Conservation (phyloP, 75 land plant genomes). For the Picea sitchensis region DNA sequence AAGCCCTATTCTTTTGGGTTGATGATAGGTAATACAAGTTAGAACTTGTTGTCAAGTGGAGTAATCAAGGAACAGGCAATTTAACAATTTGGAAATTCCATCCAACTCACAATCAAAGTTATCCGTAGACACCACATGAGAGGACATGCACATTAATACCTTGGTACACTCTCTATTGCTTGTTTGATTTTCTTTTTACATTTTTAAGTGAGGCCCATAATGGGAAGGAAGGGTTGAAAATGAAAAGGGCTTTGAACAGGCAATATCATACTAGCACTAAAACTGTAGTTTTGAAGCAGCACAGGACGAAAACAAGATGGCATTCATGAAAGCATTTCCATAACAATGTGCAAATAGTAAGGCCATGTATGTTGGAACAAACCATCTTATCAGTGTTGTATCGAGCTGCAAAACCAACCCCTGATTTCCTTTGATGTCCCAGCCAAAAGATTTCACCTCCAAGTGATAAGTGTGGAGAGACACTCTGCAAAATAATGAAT, state of each 20-base stretch:
- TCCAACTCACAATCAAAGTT: too few species aligned
- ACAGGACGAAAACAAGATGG: background rate
- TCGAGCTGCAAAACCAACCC: slow-evolving; percentile 92
- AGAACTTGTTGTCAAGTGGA: too few species aligned
- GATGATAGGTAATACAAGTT: too few species aligned
- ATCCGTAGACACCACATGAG: too few species aligned
- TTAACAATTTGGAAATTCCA: too few species aligned
- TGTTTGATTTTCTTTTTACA: too few species aligned
- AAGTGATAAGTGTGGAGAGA: slow-evolving; percentile 79
- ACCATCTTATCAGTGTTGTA: slow-evolving; percentile 97
- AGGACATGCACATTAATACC: too few species aligned
- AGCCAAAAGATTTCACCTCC: slow-evolving; percentile 98
- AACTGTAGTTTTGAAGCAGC: background rate
- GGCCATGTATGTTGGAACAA: slow-evolving; percentile 8
- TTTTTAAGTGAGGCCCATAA: too few species aligned
- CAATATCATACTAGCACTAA: background rate
- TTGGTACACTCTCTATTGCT: too few species aligned
- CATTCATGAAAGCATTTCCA: background rate
- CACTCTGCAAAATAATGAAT: slow-evolving; percentile 63
- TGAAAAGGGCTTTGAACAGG: background rate
- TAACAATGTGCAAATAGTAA: background rate
- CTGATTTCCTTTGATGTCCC: slow-evolving; percentile 97
- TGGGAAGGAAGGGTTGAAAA: background rate
- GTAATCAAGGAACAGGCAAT: too few species aligned
- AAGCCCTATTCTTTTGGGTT: too few species aligned